These are phyloP conservation scores for Rubus parviflorus DNA, from an alignment of 306 rosid species.

Conservation along the genomic window DNA sequence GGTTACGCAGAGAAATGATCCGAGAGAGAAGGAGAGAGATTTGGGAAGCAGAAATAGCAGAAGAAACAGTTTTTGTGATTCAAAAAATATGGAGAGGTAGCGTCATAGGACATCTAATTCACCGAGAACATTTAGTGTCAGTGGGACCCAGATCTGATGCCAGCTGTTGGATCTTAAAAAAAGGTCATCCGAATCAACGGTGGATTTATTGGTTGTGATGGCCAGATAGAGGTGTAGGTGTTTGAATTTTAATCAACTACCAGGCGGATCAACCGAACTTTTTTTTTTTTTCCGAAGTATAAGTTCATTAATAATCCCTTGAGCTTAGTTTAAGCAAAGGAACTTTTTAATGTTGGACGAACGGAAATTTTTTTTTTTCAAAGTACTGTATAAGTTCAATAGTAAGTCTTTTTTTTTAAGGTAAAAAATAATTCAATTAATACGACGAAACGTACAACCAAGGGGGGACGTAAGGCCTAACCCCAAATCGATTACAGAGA, in stretches of 20 bases:
- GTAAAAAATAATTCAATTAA: too few species aligned
- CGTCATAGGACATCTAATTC: too few species aligned
- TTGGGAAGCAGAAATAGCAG: slow-evolving; percentile 3
- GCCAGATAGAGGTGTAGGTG: background rate
- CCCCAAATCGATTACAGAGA: too few species aligned
- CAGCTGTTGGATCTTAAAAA: background rate
- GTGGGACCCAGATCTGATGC: background rate
- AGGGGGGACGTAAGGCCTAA: too few species aligned
- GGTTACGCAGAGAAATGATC: slow-evolving; percentile 4
- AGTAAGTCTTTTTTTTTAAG: too few species aligned
- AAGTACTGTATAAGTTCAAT: too few species aligned
- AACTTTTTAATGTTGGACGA: background rate
- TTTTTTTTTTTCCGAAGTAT: too few species aligned
- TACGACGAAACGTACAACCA: too few species aligned
- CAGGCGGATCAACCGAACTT: background rate
- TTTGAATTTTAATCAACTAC: background rate
- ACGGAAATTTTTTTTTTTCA: background rate
- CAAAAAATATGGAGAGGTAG: background rate
- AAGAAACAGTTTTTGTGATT: slow-evolving; percentile 7
- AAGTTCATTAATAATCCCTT: too few species aligned
- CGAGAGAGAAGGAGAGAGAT: background rate
- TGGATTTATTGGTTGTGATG: background rate
- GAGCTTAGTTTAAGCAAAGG: too few species aligned
- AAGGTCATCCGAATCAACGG: background rate
- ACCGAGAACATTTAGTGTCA: background rate